Evolutionary conservation across 2,329 filamentous ascomycete genomes (phyloP), one percentile per base, ranked within the genome.

Genomic region (Davidsoniella eucalypti): DNA sequence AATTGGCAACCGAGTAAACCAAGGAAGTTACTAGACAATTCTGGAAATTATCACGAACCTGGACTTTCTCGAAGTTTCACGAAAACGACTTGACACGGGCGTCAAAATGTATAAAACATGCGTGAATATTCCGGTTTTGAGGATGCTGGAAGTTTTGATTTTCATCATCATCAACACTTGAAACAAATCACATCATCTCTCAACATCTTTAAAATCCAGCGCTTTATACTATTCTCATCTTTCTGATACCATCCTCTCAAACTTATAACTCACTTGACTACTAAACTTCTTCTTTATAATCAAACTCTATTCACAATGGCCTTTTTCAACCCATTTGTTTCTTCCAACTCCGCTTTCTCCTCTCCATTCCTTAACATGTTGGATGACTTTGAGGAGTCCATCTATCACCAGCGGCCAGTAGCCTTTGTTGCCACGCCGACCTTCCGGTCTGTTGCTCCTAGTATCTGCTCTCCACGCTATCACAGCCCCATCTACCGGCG

Each of bases 361-460:
- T 69, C 69, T 37, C 72, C 75, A 49, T 72, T 81, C 59, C 78
- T 81, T 70, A 75, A 75, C 53, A 69, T 81, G 64, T 78, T 75
- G 56, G 75, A 80, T 60, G 50, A 40, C 29, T 40, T 44, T 9
- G 25, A 44, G 29, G 29, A 26, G 9, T 41, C 48, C 2, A 7
- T 44, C 17, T 44, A 26, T 37, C 17, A n/a, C 17, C 25, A 40
- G 48, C 17, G 9, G 29, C 29, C 29, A 1, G 8, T 33, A 5
- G 41, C 48, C 42, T 50, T 42, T 47, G 17, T 68, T 64, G 60
- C 77, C 78, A 64, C 67, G 65, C 55, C 66, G 65, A 43, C 65
- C 6, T 18, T 37, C 2, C 44, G 18, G 12, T 5, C 38, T 18
- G 23, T 47, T 23, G 33, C 36, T 10, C 9, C 44, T 26, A 12